A percentile compares a stretch with the other conserved stretches of the same genome.
These are phyloP conservation scores for Amorphotheca resinae DNA, from an alignment of 495 filamentous ascomycete genomes.

Conservation along the genomic window DNA sequence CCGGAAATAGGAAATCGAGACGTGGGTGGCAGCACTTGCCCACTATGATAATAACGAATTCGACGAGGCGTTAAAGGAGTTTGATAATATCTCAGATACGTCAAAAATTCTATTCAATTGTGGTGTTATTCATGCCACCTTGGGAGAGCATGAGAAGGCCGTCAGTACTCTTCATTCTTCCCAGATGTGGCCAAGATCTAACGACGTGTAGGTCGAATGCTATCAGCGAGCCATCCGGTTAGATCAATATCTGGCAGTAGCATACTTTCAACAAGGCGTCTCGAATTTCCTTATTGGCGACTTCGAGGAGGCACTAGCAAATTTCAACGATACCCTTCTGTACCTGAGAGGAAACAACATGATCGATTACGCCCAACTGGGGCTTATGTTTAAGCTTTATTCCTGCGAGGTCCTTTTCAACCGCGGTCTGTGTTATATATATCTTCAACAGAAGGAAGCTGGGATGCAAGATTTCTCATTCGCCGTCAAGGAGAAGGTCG, in stretches of 20 bases:
- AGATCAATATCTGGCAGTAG: conserved; percentile 91
- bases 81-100: conserved; percentile 81
- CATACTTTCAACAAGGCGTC: conserved; percentile 97
- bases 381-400: conserved; percentile 89
- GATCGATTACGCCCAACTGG: conserved; percentile 97
- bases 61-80: conserved; percentile 69
- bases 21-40: conserved; percentile 84
- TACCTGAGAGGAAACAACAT: conserved; percentile 92
- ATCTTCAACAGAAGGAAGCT: conserved; percentile 77
- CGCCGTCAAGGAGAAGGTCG: conserved; percentile 92
- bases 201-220: conserved; percentile 61
- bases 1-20: conserved; percentile 80
- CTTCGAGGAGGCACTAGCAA: conserved; percentile 93
- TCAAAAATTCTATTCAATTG: conserved; percentile 99
- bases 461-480: conserved; percentile 86
- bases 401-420: conserved; percentile 99
- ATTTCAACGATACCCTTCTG: conserved; percentile 96
- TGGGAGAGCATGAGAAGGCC: conserved; percentile 93
- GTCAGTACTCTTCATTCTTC: conserved; percentile 40
- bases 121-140: conserved; percentile 92
- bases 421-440: conserved; percentile 93
- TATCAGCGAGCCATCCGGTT: conserved; percentile 83
- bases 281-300: conserved; percentile 96
- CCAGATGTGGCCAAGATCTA: conserved; percentile 1
- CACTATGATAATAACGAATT: conserved; percentile 96